Conservation (phyloP, 495 filamentous ascomycete species). For the Xylaria castorea region DNA sequence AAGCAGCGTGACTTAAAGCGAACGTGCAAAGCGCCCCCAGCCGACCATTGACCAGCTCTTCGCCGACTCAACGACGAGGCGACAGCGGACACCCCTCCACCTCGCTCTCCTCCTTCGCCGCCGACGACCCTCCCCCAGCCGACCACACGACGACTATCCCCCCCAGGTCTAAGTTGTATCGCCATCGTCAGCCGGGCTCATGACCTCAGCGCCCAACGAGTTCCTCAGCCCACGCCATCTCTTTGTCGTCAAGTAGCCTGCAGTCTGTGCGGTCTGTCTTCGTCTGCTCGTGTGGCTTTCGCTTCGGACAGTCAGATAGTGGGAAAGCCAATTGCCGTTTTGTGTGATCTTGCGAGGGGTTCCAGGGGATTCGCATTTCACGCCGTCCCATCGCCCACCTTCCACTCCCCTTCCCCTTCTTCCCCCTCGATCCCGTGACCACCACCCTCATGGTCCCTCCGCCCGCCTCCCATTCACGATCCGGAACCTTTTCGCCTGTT, state of each 20-base stretch:
- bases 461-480: slow-evolving; percentile 46
- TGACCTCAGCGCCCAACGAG: slow-evolving; percentile 36
- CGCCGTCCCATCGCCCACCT: slow-evolving; percentile 31
- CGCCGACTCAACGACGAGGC: background rate
- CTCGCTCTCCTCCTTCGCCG: slow-evolving; percentile 1
- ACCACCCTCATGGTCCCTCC: slow-evolving; percentile 48
- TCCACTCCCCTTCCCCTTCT: slow-evolving; percentile 25
- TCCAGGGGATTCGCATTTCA: slow-evolving; percentile 39
- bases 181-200: slow-evolving; percentile 32
- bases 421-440: slow-evolving; percentile 35
- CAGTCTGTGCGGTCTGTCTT: slow-evolving; percentile 6
- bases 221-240: slow-evolving; percentile 30
- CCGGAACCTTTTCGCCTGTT: slow-evolving; percentile 63
- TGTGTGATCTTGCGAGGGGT: slow-evolving; percentile 37
- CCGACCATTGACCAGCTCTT: background rate
- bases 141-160: background rate
- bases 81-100: background rate
- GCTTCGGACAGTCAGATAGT: slow-evolving; percentile 14
- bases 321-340: slow-evolving; percentile 15
- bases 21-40: background rate
- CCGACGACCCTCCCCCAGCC: background rate
- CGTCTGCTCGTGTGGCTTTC: slow-evolving; percentile 13
- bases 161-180: background rate
- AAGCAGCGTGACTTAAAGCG: background rate
- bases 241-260: slow-evolving; percentile 23